Evolutionary conservation across 352 stramenopile genomes (phyloP).

Genomic region (Phytophthora hybrid): DNA sequence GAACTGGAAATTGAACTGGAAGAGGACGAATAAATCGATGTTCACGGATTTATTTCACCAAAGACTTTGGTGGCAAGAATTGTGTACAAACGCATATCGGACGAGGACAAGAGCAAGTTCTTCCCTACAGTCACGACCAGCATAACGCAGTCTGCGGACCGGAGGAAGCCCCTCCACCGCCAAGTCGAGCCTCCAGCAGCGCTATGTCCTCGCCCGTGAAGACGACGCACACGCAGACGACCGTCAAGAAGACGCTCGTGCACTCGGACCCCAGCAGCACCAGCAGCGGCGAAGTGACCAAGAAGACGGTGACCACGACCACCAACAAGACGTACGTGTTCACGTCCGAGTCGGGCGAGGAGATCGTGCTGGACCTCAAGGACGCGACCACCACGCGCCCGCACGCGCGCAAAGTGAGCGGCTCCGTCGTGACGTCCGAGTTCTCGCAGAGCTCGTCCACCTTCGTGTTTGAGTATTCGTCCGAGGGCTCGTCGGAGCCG

Average conservation of each 20-base stretch:
- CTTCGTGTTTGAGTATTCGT: constrained; percentile 71
- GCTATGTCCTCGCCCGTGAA: constrained; percentile 34
- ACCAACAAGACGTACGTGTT: constrained; percentile 38
- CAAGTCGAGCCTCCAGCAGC: not conserved
- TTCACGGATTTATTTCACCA: not conserved
- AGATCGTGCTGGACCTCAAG: constrained; percentile 35
- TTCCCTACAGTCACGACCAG: too few relatives aligned
- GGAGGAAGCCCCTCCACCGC: not conserved
- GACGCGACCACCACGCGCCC: constrained; percentile 49
- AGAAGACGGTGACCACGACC: constrained; percentile 32
- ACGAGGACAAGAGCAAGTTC: too few relatives aligned
- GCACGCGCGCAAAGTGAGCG: constrained; percentile 67
- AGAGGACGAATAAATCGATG: constrained; percentile 25
- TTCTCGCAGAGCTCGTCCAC: constrained; percentile 57
- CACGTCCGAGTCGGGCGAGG: constrained; percentile 33
- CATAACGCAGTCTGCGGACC: not conserved
- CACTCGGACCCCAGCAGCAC: constrained; percentile 25
- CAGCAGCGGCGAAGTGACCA: too few relatives aligned
- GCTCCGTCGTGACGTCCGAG: constrained; percentile 55
- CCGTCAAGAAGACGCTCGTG: constrained; percentile 31
- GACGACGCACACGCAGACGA: constrained; percentile 32
- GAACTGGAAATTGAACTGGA: constrained; percentile 62
- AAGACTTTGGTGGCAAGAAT: not conserved
- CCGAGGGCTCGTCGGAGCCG: constrained; percentile 10
- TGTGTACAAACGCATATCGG: too few relatives aligned